Evolutionary conservation across 306 rosid species (phyloP).

Genomic region (Nissolia schottii): DNA sequence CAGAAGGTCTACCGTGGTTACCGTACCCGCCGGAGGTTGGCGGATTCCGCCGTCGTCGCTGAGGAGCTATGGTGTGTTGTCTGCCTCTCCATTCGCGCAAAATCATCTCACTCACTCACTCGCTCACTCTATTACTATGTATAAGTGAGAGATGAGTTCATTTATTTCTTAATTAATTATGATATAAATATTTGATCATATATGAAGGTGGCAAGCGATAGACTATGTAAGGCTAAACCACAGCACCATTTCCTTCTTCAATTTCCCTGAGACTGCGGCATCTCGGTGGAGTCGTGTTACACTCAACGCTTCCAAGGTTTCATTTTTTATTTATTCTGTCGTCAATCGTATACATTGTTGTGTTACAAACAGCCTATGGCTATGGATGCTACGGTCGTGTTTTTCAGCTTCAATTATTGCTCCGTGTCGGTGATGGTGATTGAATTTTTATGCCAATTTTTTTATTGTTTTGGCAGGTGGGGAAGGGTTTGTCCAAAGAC

Average conservation of each 20-base stretch:
- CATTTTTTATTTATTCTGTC: neutral
- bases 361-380: too few relatives aligned
- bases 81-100: too few relatives aligned
- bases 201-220: slow-evolving; percentile 81
- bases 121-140: neutral
- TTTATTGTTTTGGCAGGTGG: slow-evolving; percentile 54
- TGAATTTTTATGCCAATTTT: slow-evolving; percentile 11
- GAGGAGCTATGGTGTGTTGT: slow-evolving; percentile 72
- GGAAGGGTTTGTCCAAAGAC: slow-evolving; percentile 78
- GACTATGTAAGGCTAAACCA: slow-evolving; percentile 62
- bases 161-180: neutral
- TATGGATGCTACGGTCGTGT: too few relatives aligned
- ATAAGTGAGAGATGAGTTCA: neutral
- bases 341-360: too few relatives aligned
- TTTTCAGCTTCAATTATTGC: too few relatives aligned
- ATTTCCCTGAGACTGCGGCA: slow-evolving; percentile 56
- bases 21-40: slow-evolving; percentile 92
- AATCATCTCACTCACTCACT: neutral
- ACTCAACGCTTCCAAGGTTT: slow-evolving; percentile 80
- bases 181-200: neutral
- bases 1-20: slow-evolving; percentile 83
- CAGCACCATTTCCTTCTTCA: slow-evolving; percentile 84
- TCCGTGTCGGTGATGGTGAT: too few relatives aligned
- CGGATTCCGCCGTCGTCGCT: slow-evolving; percentile 88
- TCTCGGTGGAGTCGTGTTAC: slow-evolving; percentile 66